Conservation (phyloP, 805 yeast species). For the Barnettozyma wickerhamii region DNA sequence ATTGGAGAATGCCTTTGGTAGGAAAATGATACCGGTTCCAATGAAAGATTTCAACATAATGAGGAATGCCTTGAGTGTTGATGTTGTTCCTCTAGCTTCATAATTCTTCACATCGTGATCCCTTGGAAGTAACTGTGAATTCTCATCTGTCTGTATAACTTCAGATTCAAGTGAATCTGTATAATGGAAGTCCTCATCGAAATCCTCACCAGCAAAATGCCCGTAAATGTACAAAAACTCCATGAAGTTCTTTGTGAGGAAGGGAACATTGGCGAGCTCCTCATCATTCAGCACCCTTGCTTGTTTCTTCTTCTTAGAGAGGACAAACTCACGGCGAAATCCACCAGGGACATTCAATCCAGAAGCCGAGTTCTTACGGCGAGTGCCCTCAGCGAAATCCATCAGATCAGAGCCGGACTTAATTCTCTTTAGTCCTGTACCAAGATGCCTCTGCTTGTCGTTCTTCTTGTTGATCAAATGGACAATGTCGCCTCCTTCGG, state of each 20-base stretch:
- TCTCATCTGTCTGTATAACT: constrained; percentile 24
- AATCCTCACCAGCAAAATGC: constrained; percentile 81
- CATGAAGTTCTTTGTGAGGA: constrained; percentile 65
- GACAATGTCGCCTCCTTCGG: constrained; percentile 25
- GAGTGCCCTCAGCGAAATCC: constrained; percentile 6
- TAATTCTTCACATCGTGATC: constrained; percentile 12
- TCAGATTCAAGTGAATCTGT: constrained; percentile 34
- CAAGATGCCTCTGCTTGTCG: not conserved
- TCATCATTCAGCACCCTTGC: constrained; percentile 20
- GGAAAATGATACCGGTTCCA: constrained; percentile 71
- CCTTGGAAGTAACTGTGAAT: constrained; percentile 23
- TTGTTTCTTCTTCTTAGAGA: constrained; percentile 31
- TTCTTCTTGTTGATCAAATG: constrained; percentile 17
- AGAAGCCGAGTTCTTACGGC: constrained; percentile 40
- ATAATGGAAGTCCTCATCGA: constrained; percentile 58
- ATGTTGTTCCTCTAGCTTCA: constrained; percentile 56
- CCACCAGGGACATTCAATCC: constrained; percentile 79
- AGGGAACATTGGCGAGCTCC: constrained; percentile 35
- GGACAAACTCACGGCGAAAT: constrained; percentile 66
- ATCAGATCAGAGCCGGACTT: constrained; percentile 21
- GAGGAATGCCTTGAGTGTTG: constrained; percentile 68
- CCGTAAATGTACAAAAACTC: constrained; percentile 79
- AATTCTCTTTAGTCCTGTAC: constrained; percentile 11
- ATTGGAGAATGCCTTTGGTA: constrained; percentile 66
- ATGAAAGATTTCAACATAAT: constrained; percentile 69